Evolutionary conservation across 305 asterid species (phyloP).

Genomic region (Plantago lanceolata): DNA sequence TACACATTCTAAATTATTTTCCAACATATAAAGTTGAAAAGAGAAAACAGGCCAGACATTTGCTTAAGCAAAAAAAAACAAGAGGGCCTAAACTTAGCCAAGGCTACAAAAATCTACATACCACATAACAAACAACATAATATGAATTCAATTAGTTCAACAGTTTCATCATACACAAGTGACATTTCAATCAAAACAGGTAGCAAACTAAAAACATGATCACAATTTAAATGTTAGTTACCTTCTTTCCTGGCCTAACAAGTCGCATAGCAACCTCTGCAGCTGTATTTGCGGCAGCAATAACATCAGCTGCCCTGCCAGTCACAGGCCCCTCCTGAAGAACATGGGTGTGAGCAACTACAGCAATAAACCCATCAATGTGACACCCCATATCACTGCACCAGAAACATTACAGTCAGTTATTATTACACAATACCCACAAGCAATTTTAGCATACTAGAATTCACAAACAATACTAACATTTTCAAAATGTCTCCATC

Average conservation of each 20-base stretch:
- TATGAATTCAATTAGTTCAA: not conserved
- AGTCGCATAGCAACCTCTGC: constrained; percentile 80
- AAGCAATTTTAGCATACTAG: not conserved
- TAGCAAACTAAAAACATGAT: not conserved
- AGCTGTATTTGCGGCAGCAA: constrained; percentile 75
- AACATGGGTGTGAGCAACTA: constrained; percentile 69
- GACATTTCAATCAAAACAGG: not conserved
- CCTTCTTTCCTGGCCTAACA: constrained; percentile 68
- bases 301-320: constrained; percentile 74
- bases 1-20: not conserved
- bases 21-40: not conserved
- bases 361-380: constrained; percentile 80
- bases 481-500: constrained; percentile 62
- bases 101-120: not conserved
- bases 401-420: not conserved
- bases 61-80: not conserved
- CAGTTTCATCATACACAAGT: too few relatives aligned
- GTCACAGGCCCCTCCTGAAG: constrained; percentile 68
- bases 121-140: not conserved
- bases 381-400: constrained; percentile 80
- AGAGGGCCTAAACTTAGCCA: not conserved
- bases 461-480: constrained; percentile 28
- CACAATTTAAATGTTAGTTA: constrained; percentile 5
- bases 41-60: too few relatives aligned
- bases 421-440: not conserved